phyloP scores from a whole-genome alignment of 768 basidiomycete genomes.

The Leccinum rimulosum region DNA sequence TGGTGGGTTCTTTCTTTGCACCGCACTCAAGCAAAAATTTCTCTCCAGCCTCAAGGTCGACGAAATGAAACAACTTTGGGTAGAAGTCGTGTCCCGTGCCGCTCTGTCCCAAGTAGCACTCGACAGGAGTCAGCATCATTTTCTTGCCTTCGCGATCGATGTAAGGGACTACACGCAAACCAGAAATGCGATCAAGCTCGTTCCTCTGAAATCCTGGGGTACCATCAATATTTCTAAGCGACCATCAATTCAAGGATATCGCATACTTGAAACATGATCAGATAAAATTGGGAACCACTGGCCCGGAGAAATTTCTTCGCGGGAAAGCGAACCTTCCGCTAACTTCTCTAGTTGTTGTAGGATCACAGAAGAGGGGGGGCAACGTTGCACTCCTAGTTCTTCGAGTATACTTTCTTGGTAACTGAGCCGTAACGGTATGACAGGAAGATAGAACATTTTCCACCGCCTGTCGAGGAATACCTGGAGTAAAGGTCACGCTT shows the following conservation, averaged over 20 bases:
- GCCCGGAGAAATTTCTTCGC: constrained; percentile 44
- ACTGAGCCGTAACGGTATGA: constrained; percentile 43
- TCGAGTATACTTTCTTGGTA: constrained; percentile 44
- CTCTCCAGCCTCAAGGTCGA: constrained; percentile 77
- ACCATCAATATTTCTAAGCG: background rate
- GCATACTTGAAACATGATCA: constrained; percentile 51
- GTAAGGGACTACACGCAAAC: constrained; percentile 62
- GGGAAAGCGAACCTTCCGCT: constrained; percentile 49
- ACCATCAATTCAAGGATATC: constrained; percentile 1
- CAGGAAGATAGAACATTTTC: constrained; percentile 66
- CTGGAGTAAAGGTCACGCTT: background rate
- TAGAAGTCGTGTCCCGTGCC: constrained; percentile 52
- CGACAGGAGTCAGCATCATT: constrained; percentile 54
- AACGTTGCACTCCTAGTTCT: constrained; percentile 63
- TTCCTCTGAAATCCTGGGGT: constrained; percentile 48
- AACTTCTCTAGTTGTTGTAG: constrained; percentile 47
- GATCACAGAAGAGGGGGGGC: constrained; percentile 60
- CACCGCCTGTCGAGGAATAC: constrained; percentile 23
- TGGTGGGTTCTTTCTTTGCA: constrained; percentile 77
- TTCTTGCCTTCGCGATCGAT: constrained; percentile 27
- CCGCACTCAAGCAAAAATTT: constrained; percentile 87
- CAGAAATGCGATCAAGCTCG: constrained; percentile 39
- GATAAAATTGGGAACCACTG: constrained; percentile 67
- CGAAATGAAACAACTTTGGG: constrained; percentile 78
- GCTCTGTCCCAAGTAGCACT: constrained; percentile 63